phyloP scores from a whole-genome alignment of 2,329 filamentous ascomycete species.

The Pseudogymnoascus sp. region DNA sequence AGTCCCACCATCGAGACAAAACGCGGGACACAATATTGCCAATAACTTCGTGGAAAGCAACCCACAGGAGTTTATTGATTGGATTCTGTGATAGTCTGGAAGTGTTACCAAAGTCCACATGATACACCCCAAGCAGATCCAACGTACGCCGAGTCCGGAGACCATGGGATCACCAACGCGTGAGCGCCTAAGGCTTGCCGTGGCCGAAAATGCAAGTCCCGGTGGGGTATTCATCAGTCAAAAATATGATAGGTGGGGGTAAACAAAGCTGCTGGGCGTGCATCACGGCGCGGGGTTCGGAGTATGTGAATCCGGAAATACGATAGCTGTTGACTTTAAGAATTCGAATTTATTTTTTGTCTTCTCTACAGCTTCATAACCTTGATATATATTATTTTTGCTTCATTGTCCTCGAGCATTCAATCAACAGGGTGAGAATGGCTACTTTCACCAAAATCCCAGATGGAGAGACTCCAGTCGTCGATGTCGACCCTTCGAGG shows the following conservation, averaged over 20 bases:
- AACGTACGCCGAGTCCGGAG: neutral
- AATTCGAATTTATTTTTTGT: neutral
- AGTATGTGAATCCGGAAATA: neutral
- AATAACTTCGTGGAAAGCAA: neutral
- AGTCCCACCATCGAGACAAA: neutral
- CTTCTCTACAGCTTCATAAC: neutral
- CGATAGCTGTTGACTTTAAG: neutral
- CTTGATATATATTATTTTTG: neutral
- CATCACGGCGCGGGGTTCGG: neutral
- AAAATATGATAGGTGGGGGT: neutral
- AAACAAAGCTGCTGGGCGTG: neutral
- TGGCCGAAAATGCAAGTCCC: neutral
- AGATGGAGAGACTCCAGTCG: slow-evolving; percentile 51
- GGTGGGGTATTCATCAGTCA: neutral
- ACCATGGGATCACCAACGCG: neutral
- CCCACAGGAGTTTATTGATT: neutral
- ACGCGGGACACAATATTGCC: neutral
- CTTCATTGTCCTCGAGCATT: neutral
- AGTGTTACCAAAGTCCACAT: neutral
- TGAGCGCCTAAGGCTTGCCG: too few species aligned
- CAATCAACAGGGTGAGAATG: slow-evolving; percentile 37
- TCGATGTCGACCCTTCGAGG: slow-evolving; percentile 55
- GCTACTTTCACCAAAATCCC: slow-evolving; percentile 62
- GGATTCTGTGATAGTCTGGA: neutral
- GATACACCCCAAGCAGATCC: neutral